A percentile compares a stretch with the other conserved stretches of the same genome.
These are phyloP conservation scores for Ophiobolus disseminans DNA, from an alignment of 2,329 filamentous ascomycete species.

Conservation along the genomic window DNA sequence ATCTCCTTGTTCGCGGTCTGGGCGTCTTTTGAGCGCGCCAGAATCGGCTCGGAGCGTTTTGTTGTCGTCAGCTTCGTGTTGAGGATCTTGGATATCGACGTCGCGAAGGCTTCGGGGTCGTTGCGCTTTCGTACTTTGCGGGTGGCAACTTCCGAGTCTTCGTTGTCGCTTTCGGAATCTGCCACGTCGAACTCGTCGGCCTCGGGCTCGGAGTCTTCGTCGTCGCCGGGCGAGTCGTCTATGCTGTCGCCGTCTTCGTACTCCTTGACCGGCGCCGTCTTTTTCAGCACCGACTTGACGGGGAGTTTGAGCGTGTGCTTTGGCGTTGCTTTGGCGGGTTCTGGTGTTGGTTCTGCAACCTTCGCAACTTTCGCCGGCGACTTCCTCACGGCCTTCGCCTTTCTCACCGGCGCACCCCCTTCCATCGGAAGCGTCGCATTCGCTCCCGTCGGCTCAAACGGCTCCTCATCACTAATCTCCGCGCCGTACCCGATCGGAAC, in stretches of 20 bases:
- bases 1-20: constrained; percentile 74
- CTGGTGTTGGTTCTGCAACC: constrained; percentile 16
- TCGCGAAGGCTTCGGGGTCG: constrained; percentile 89
- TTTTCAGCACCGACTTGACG: constrained; percentile 31
- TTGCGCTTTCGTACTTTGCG: constrained; percentile 79
- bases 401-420: constrained; percentile 14
- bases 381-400: constrained; percentile 26
- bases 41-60: constrained; percentile 87
- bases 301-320: constrained; percentile 32
- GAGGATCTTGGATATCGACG: constrained; percentile 91
- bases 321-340: constrained; percentile 20
- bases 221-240: constrained; percentile 21
- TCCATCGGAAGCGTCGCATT: constrained; percentile 26
- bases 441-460: constrained; percentile 33
- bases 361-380: constrained; percentile 24
- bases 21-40: constrained; percentile 80
- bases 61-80: constrained; percentile 83
- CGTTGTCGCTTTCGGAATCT: constrained; percentile 38
- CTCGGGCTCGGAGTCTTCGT: constrained; percentile 49
- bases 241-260: constrained; percentile 14
- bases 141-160: constrained; percentile 48
- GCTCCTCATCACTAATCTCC: constrained; percentile 48
- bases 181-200: constrained; percentile 43
- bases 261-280: constrained; percentile 33
- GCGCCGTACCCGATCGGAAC: constrained; percentile 55